Base-by-base conservation (phyloP, 106 monocot species). In the Dendrobium catenatum region DNA sequence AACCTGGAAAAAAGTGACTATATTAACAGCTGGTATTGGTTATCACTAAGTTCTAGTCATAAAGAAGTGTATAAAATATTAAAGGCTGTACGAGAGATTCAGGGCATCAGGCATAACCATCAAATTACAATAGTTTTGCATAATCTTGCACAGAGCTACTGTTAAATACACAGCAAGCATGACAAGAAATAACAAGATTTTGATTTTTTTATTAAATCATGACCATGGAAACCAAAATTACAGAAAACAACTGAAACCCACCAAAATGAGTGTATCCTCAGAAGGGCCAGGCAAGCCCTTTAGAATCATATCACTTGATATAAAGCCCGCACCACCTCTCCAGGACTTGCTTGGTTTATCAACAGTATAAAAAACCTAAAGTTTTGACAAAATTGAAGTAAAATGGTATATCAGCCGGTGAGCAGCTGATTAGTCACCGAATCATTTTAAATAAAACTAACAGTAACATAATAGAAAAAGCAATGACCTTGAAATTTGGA, bases 401-500 rank as follows among this genome's bases (percentile, higher is more conserved):
- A 24, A 18, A 82, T 51, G 22, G 22, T 61, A 27, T 5, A 58
- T 37, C 3, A 9, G 47, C 48, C 5, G 59, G 42, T 41, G 33
- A 46, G 64, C 31, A 26, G 47, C 24, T 76, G 10, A 49, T 49
- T 48, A 76, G 10, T 82, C 40, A 68, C 42, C 4, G 33, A 31
- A 86, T 17, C 17, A 77, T 47, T 22, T 20, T 42, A 73, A 19
- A 73, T 55, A 18, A 42, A 42, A 44, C 37, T 33, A 33, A 44
- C 19, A 44, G 20, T 46, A 22, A 13, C 41, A 72, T 77, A 56
- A 51, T 6, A 27, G 76, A 75, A 47, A 51, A 9, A 33, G 42
- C 20, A 66, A 47, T 61, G 64, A 94, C 97, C 94, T 98, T 98
- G 40, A 98, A 89, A 91, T 98, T 98, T 76, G 97, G 97, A 88